Evolutionary conservation across 139 green algal species (phyloP).

Genomic region (Klebsormidium nitens): DNA sequence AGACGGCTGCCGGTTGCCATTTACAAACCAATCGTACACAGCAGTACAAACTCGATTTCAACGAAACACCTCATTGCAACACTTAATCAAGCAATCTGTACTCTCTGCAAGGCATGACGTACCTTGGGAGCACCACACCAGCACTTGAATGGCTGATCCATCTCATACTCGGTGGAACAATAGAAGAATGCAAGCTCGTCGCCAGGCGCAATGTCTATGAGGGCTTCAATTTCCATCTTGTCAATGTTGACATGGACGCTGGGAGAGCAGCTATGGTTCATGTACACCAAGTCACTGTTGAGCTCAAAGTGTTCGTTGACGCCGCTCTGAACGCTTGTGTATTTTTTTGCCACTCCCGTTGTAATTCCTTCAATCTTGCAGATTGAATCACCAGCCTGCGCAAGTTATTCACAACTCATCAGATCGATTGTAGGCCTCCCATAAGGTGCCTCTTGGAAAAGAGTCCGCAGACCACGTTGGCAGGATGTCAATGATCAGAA

Average conservation of each 20-base stretch:
- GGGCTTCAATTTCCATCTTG: constrained; percentile 10
- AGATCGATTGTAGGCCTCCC: too few species aligned
- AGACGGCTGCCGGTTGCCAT: too few species aligned
- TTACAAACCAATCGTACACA: too few species aligned
- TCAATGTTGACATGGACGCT: constrained; percentile 11
- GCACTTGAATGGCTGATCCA: constrained; percentile 26
- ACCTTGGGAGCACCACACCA: constrained; percentile 18
- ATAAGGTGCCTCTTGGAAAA: too few species aligned
- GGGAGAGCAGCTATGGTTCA: constrained; percentile 21
- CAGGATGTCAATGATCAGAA: too few species aligned
- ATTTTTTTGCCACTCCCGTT: constrained; percentile 2
- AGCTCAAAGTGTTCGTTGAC: constrained; percentile 13
- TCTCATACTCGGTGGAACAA: constrained; percentile 15
- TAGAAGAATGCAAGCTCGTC: constrained; percentile 25
- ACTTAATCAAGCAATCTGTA: too few species aligned
- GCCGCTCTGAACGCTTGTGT: constrained; percentile 21
- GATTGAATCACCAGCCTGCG: too few species aligned
- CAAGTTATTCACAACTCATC: too few species aligned
- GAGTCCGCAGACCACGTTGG: too few species aligned
- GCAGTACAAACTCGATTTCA: too few species aligned
- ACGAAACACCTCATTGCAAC: too few species aligned
- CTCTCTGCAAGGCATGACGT: too few species aligned
- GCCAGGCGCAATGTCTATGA: not conserved
- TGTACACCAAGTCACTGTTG: constrained; percentile 16
- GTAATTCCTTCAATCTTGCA: constrained; percentile 7